A percentile compares a stretch with the other conserved stretches of the same genome.
Evolutionary conservation across 2,329 filamentous ascomycete genomes (phyloP).

Genomic region (Mariannaea sp.): DNA sequence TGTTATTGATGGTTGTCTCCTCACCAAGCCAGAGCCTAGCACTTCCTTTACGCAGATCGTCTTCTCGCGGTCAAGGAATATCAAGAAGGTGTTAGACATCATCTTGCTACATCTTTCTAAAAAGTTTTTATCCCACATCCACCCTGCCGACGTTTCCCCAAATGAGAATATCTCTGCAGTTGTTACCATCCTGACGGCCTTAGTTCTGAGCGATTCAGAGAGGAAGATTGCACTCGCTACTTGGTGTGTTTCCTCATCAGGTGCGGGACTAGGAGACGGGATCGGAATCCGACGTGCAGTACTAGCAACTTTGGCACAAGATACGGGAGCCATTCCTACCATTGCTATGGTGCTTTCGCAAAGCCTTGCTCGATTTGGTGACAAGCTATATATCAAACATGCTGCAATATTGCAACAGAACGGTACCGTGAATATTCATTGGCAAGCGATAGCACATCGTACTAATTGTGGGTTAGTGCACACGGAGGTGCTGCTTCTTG

Average conservation of each 20-base stretch:
- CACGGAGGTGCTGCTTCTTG: conserved; percentile 77
- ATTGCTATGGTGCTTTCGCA: conserved; percentile 68
- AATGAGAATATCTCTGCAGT: conserved; percentile 58
- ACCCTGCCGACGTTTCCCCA: conserved; percentile 38
- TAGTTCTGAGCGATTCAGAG: conserved; percentile 54
- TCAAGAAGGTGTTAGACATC: conserved; percentile 36
- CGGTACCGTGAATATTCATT: conserved; percentile 55
- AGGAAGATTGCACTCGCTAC: conserved; percentile 60
- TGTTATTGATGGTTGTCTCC: conserved; percentile 45
- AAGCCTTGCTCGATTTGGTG: conserved; percentile 75
- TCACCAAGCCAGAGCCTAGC: conserved; percentile 33
- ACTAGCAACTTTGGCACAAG: conserved; percentile 60
- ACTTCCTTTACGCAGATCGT: conserved; percentile 40
- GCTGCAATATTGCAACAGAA: conserved; percentile 86
- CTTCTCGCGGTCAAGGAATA: conserved; percentile 34
- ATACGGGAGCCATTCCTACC: conserved; percentile 55
- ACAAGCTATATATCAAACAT: conserved; percentile 85
- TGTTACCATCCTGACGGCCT: conserved; percentile 58
- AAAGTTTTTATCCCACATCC: conserved; percentile 47
- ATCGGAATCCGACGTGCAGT: conserved; percentile 71
- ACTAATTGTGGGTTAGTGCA: conserved; percentile 62
- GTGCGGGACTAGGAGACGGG: conserved; percentile 66
- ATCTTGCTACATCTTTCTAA: conserved; percentile 51
- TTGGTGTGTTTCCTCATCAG: conserved; percentile 69
- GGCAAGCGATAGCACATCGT: background rate